A percentile compares a stretch with the other conserved stretches of the same genome.
Evolutionary conservation across 2,329 filamentous ascomycete species (phyloP).

Genomic region (Helminthosporium solani): DNA sequence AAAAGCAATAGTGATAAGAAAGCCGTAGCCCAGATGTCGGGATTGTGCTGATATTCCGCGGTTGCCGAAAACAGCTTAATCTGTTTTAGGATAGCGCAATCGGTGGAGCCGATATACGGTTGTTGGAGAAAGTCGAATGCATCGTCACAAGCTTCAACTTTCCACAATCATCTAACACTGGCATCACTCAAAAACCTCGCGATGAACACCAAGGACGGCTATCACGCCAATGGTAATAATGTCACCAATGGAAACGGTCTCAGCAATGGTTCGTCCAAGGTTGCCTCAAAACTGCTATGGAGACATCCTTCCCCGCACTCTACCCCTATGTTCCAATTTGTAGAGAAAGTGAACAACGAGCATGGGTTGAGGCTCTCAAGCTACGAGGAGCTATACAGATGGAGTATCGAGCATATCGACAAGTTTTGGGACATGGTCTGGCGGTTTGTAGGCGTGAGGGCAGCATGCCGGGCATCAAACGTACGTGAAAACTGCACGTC

Average conservation of each 20-base stretch:
- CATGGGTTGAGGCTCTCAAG: constrained; percentile 62
- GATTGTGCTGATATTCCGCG: background rate
- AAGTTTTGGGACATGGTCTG: constrained; percentile 85
- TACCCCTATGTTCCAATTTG: constrained; percentile 72
- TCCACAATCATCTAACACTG: background rate
- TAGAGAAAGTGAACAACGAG: constrained; percentile 67
- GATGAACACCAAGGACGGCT: constrained; percentile 11
- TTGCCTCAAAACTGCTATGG: constrained; percentile 57
- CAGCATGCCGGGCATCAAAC: constrained; percentile 62
- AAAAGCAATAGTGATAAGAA: too few species aligned
- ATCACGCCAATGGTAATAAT: constrained; percentile 9
- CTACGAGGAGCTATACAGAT: constrained; percentile 77
- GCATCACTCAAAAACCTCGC: constrained; percentile 1
- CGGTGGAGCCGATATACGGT: constrained; percentile 5
- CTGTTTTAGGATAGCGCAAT: constrained; percentile 1
- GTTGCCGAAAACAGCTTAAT: background rate
- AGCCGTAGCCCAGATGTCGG: too few species aligned
- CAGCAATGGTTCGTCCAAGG: constrained; percentile 24
- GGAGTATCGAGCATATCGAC: constrained; percentile 76
- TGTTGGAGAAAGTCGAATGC: background rate
- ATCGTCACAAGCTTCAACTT: too few species aligned
- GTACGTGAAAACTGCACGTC: constrained; percentile 44
- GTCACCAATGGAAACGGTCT: constrained; percentile 9
- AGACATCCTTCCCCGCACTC: constrained; percentile 64
- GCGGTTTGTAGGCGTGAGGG: constrained; percentile 75